A percentile compares a stretch with the other conserved stretches of the same genome.
Conservation (phyloP, 345 rosid species). For the Eucalyptus pauciflora region DNA sequence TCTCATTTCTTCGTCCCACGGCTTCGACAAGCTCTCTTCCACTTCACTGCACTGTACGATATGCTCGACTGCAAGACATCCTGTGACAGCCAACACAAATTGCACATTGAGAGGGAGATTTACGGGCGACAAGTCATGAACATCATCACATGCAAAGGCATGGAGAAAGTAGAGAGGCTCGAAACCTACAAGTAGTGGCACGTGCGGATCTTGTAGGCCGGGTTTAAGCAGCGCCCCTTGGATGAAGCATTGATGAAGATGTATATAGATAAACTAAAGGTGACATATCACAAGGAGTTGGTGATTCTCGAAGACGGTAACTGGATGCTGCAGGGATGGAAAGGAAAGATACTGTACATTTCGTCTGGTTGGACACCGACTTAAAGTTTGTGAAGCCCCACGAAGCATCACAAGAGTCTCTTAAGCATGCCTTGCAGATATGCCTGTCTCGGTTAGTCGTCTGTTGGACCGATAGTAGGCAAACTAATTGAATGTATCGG, state of each 20-base stretch:
- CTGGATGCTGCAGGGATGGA: slow-evolving; percentile 58
- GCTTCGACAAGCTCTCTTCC: slow-evolving; percentile 31
- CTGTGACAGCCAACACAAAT: slow-evolving; percentile 12
- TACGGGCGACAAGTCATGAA: slow-evolving; percentile 23
- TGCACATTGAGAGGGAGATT: slow-evolving; percentile 14
- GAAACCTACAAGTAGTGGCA: slow-evolving; percentile 54
- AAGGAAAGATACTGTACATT: slow-evolving; percentile 27
- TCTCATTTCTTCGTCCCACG: slow-evolving; percentile 36
- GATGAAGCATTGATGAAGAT: slow-evolving; percentile 12
- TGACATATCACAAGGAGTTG: slow-evolving; percentile 20
- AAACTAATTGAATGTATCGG: neutral
- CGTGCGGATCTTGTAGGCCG: slow-evolving; percentile 12
- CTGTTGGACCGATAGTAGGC: neutral
- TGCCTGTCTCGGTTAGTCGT: neutral
- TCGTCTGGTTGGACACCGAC: slow-evolving; percentile 29
- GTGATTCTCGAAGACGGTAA: slow-evolving; percentile 12
- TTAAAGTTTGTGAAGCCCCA: neutral
- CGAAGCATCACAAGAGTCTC: neutral
- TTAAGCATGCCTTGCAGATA: neutral
- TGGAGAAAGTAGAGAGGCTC: slow-evolving; percentile 30
- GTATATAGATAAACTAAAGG: neutral
- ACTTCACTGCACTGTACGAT: slow-evolving; percentile 28
- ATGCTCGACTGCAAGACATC: slow-evolving; percentile 14
- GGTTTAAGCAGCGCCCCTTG: slow-evolving; percentile 28
- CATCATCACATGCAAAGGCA: slow-evolving; percentile 26